Evolutionary conservation across 2,329 filamentous ascomycete species (phyloP), one percentile per base, ranked within the genome.

Genomic region (Penicillium oxalicum): DNA sequence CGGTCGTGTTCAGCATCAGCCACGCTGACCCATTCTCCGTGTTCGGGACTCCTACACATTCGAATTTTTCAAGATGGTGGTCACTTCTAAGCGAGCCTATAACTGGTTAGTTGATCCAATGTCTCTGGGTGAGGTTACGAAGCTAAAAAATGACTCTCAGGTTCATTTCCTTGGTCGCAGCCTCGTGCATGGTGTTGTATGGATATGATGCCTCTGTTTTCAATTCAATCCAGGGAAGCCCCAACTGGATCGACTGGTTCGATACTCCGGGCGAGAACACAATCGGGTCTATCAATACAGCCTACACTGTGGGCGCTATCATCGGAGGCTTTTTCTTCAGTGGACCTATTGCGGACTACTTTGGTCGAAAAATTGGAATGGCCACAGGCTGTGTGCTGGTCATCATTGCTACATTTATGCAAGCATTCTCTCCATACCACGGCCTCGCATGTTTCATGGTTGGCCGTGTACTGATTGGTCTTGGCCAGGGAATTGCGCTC

Each of bases 161-260:
- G 81, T 86, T 83, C 71, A 81, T 85, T 56, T 83, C 82, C 51
- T 73, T 86, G 44, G 80, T 87, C 55, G 84, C 84, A 48, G 83
- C 84, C 60, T 81, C 82, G 65, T 87, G 82, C 66, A 87, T 87
- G 84, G 82, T 87, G 24, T 74, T 88, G 39, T 87, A 87, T 63
- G 84, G 84, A 49, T 87, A 87, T 63, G 84, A 87, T 75, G 83
- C 84, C 1, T 85, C 82, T 34, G 83, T 86, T 40, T 88, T 83
- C 74, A 88, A 88, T 65, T 82, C 83, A 4, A 78, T 86, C 5
- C 84, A 86, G 66, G 81, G 80, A 29, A 86, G 82, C 1, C 66
- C 79, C 11, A 78, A 87, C 63, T 88, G 84, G 84, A 70, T 81
- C 9, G 71, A 70, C 13, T 87, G 77, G 70, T 86, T 86, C 66